Conservation (phyloP, 306 rosid genomes). For the Glycine latifolia region DNA sequence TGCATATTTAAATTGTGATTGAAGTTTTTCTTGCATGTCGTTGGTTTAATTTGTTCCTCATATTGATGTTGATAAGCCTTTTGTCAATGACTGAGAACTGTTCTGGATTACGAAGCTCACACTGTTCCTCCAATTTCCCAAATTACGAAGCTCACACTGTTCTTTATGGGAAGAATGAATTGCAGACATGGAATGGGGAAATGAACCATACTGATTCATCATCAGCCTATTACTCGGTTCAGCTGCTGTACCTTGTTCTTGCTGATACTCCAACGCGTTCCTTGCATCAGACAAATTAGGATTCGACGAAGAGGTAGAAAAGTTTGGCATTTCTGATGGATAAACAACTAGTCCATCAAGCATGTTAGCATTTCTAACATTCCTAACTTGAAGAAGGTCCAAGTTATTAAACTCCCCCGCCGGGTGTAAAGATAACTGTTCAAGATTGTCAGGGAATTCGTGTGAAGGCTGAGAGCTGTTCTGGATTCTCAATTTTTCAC, state of each 20-base stretch:
- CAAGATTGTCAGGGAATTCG: slow-evolving; percentile 48
- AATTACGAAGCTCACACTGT: slow-evolving; percentile 40
- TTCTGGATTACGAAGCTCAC: no score
- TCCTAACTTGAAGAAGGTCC: slow-evolving; percentile 64
- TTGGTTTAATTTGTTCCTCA: no score
- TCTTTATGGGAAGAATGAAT: slow-evolving; percentile 42
- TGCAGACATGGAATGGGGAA: slow-evolving; percentile 33
- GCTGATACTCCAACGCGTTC: slow-evolving; percentile 42
- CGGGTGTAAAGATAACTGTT: slow-evolving; percentile 45
- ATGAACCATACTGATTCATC: slow-evolving; percentile 41
- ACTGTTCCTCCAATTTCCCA: slow-evolving; percentile 56
- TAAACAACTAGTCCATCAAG: slow-evolving; percentile 58
- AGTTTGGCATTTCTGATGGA: slow-evolving; percentile 59
- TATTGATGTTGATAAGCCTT: no score
- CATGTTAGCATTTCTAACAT: slow-evolving; percentile 60
- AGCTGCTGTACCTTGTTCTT: slow-evolving; percentile 39
- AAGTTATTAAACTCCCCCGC: slow-evolving; percentile 46
- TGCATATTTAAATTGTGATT: no score
- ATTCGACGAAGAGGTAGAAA: slow-evolving; percentile 47
- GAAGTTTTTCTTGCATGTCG: no score
- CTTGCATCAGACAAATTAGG: slow-evolving; percentile 33
- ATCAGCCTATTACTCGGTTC: slow-evolving; percentile 45
- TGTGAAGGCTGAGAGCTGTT: slow-evolving; percentile 48
- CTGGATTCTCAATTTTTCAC: slow-evolving; percentile 77
- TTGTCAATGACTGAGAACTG: no score